Evolutionary conservation across 176 grass and related monocot species (phyloP).

Genomic region (Oropetium thomaeum): DNA sequence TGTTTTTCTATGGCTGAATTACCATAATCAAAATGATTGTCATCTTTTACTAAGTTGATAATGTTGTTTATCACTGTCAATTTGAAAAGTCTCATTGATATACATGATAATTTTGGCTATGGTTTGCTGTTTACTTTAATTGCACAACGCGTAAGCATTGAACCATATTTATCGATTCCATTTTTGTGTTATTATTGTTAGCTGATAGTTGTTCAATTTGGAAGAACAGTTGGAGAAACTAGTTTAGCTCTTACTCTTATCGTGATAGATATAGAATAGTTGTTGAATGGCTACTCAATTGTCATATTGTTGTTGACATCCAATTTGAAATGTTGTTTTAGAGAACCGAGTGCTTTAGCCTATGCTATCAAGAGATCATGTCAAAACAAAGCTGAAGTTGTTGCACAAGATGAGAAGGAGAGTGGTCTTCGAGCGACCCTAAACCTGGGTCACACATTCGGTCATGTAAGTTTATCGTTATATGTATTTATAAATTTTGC

Average conservation of each 20-base stretch:
- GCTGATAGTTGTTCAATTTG: not conserved
- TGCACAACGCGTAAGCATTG: not conserved
- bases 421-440: conserved; percentile 84
- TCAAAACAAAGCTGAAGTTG: conserved; percentile 99
- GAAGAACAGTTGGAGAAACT: not conserved
- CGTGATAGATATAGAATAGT: not conserved
- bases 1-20: not conserved
- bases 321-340: conserved; percentile 39
- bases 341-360: conserved; percentile 75
- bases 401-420: conserved; percentile 95
- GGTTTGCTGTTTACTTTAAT: not conserved
- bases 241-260: not conserved
- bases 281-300: not conserved
- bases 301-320: not conserved
- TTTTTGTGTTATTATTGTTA: conserved; percentile 14
- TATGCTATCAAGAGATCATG: conserved; percentile 97
- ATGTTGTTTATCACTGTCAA: not conserved
- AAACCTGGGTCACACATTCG: conserved; percentile 98
- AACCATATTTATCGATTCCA: not conserved
- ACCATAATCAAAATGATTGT: not conserved
- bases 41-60: conserved; percentile 1
- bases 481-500: not conserved
- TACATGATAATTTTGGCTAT: not conserved
- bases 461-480: conserved; percentile 63
- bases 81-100: not conserved